Percentiles rank a stretch among this genome's conserved stretches.
Evolutionary conservation across 176 grass and related monocot species (phyloP).

Genomic region (Phyllostachys edulis): DNA sequence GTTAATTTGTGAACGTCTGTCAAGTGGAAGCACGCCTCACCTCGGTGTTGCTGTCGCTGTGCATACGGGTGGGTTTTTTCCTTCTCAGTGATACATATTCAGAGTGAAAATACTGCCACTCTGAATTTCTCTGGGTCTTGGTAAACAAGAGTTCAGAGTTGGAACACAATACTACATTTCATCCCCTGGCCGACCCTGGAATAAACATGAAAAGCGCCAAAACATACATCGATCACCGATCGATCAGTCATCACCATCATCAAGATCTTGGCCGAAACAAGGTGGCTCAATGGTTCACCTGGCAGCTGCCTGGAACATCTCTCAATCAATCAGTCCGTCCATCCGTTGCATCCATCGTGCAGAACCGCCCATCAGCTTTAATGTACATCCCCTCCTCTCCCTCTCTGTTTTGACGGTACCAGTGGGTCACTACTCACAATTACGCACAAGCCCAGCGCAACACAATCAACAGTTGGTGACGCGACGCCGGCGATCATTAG

Average conservation of each 20-base stretch:
- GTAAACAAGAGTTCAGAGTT: background rate
- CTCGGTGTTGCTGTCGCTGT: background rate
- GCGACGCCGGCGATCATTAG: conserved; percentile 38
- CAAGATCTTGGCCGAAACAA: background rate
- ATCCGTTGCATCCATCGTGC: background rate
- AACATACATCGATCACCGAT: background rate
- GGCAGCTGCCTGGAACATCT: background rate
- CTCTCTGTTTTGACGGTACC: conserved; percentile 8
- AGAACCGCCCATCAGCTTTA: background rate
- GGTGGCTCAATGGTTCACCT: background rate
- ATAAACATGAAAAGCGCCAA: background rate
- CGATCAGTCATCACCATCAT: conserved; percentile 9
- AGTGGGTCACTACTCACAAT: conserved; percentile 3
- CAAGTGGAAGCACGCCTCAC: background rate
- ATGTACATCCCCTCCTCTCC: background rate
- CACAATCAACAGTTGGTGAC: background rate
- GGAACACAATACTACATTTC: background rate
- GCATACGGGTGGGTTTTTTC: too few relatives aligned
- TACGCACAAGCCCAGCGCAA: background rate
- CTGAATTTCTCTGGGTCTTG: background rate
- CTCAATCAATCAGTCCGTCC: conserved; percentile 6
- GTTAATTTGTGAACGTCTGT: background rate
- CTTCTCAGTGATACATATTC: background rate
- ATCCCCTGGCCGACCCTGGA: background rate
- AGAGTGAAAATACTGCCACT: background rate